phyloP scores from a whole-genome alignment of 495 filamentous ascomycete genomes.

The Trypethelium eluteriae region DNA sequence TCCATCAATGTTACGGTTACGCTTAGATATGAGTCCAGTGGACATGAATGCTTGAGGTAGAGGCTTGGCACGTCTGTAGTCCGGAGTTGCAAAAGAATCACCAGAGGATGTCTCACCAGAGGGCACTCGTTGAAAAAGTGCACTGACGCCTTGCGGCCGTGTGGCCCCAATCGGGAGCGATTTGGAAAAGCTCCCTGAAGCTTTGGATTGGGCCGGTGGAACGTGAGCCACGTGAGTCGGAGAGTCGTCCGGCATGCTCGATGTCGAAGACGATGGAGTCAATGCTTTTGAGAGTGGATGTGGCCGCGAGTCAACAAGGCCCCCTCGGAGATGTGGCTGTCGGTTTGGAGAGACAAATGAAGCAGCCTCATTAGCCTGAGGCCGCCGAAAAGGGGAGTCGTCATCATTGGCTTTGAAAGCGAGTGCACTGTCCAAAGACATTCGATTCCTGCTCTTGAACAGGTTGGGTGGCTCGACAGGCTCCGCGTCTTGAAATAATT shows the following conservation, averaged over 20 bases:
- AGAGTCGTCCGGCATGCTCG: constrained; percentile 67
- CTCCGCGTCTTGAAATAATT: constrained; percentile 22
- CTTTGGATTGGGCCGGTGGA: constrained; percentile 41
- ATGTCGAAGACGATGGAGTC: constrained; percentile 74
- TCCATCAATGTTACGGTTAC: constrained; percentile 51
- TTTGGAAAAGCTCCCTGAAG: constrained; percentile 64
- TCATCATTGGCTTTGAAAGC: constrained; percentile 41
- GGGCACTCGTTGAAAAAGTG: background rate
- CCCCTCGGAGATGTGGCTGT: background rate
- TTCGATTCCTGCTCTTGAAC: constrained; percentile 42
- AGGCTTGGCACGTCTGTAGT: constrained; percentile 77
- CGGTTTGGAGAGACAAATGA: background rate
- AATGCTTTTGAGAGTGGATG: constrained; percentile 82
- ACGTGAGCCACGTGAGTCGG: constrained; percentile 53
- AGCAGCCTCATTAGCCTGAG: constrained; percentile 1
- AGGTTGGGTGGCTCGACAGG: constrained; percentile 24
- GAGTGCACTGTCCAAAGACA: constrained; percentile 67
- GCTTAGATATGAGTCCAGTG: constrained; percentile 88
- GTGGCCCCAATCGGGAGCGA: constrained; percentile 65
- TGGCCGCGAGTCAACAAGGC: constrained; percentile 45
- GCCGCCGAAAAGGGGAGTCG: constrained; percentile 44
- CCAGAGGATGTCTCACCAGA: constrained; percentile 33
- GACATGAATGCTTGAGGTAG: constrained; percentile 84
- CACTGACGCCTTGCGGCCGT: constrained; percentile 37
- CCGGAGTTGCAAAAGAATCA: constrained; percentile 67